These are phyloP conservation scores for Drechslera avenae DNA, from an alignment of 2,329 filamentous ascomycete genomes.

Conservation along the genomic window DNA sequence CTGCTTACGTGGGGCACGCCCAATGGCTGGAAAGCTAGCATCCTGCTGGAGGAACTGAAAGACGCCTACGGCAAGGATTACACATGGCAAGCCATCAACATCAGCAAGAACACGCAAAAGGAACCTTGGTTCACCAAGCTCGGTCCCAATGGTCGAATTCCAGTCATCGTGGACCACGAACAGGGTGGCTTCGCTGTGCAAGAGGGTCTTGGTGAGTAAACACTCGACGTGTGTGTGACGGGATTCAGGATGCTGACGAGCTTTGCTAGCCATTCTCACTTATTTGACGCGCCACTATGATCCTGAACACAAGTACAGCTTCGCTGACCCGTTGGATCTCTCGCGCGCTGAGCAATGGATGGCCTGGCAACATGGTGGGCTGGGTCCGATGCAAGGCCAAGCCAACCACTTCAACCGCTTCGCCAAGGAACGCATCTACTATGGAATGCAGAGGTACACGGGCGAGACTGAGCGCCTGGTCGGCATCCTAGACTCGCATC, in stretches of 20 bases:
- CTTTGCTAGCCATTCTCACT: constrained; percentile 47
- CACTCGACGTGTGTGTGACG: not conserved
- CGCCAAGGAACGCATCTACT: constrained; percentile 52
- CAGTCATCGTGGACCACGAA: constrained; percentile 70
- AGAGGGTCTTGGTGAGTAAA: constrained; percentile 47
- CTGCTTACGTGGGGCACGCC: constrained; percentile 62
- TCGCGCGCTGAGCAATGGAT: constrained; percentile 65
- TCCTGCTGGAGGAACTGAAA: constrained; percentile 69
- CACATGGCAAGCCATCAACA: constrained; percentile 64
- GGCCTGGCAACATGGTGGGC: constrained; percentile 60
- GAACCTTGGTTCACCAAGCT: constrained; percentile 68
- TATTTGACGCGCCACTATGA: constrained; percentile 56
- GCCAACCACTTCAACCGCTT: constrained; percentile 51
- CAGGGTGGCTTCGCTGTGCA: constrained; percentile 60
- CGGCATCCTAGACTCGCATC: constrained; percentile 52
- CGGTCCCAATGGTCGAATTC: constrained; percentile 69
- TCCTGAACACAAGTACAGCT: constrained; percentile 53
- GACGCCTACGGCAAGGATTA: constrained; percentile 67
- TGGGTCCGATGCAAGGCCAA: constrained; percentile 52
- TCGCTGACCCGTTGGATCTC: constrained; percentile 54
- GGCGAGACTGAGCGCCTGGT: constrained; percentile 55
- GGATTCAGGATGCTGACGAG: not conserved
- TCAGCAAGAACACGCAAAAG: constrained; percentile 66
- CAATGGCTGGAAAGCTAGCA: constrained; percentile 61
- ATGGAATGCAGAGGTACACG: constrained; percentile 54